phyloP scores from a whole-genome alignment of 176 grass and related monocot species.

The Tuctoria greenei region DNA sequence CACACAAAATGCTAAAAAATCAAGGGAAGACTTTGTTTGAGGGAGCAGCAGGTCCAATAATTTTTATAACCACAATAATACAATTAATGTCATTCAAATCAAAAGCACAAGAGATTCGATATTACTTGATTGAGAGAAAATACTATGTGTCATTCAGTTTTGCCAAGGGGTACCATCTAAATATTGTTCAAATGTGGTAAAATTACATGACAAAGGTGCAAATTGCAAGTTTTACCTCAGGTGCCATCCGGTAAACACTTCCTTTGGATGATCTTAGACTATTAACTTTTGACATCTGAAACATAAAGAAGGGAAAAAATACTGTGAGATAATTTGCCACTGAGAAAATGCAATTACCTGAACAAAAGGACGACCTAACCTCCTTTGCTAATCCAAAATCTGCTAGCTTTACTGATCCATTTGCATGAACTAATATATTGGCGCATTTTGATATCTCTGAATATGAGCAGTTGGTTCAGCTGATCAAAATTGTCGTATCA shows the following conservation, averaged over 20 bases:
- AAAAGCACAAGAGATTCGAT: slow-evolving; percentile 16
- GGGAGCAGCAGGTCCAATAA: not conserved
- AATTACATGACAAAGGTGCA: slow-evolving; percentile 11
- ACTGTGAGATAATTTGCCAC: slow-evolving; percentile 30
- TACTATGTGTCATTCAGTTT: slow-evolving; percentile 1
- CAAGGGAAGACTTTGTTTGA: not conserved
- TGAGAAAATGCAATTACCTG: slow-evolving; percentile 19
- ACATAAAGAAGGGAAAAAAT: slow-evolving; percentile 39
- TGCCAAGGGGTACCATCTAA: not conserved
- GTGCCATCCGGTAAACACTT: slow-evolving; percentile 99
- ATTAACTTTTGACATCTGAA: slow-evolving; percentile 92
- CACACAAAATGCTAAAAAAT: not conserved
- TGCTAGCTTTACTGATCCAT: slow-evolving; percentile 96
- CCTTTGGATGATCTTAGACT: slow-evolving; percentile 92
- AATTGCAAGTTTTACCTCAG: slow-evolving; percentile 65
- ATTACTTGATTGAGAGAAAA: slow-evolving; percentile 6
- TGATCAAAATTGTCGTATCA: not conserved
- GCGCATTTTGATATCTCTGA: slow-evolving; percentile 97
- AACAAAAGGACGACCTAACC: slow-evolving; percentile 48
- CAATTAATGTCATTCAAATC: not conserved
- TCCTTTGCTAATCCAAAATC: slow-evolving; percentile 99
- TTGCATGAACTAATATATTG: slow-evolving; percentile 96
- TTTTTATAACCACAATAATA: not conserved
- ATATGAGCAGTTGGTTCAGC: slow-evolving; percentile 34
- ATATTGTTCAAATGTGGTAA: not conserved